phyloP scores from a whole-genome alignment of 495 filamentous ascomycete species.

The Elasticomyces elasticus region DNA sequence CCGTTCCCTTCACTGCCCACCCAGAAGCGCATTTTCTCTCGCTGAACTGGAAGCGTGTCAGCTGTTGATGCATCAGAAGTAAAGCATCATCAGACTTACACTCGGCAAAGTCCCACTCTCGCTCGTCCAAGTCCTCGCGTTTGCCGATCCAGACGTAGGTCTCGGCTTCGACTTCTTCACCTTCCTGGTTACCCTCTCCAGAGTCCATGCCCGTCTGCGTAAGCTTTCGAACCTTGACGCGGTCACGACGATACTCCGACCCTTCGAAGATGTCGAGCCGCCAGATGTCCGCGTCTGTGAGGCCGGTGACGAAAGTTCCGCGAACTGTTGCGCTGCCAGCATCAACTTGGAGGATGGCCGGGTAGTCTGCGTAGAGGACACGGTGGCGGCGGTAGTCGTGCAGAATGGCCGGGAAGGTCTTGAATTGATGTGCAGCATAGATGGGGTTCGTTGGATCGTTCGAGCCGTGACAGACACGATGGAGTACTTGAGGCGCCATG shows the following conservation, averaged over 20 bases:
- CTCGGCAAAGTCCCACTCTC: conserved; percentile 68
- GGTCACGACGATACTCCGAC: conserved; percentile 52
- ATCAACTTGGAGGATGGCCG: conserved; percentile 69
- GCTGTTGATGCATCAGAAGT: no score
- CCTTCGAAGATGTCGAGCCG: conserved; percentile 83
- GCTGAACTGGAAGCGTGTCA: no score
- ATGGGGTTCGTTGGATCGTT: conserved; percentile 26
- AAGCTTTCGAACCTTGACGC: conserved; percentile 40
- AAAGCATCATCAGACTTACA: no score
- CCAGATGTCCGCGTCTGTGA: conserved; percentile 65
- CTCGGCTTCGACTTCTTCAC: conserved; percentile 49
- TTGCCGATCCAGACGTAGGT: conserved; percentile 67
- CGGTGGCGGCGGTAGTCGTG: conserved; percentile 60
- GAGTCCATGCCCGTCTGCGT: conserved; percentile 28
- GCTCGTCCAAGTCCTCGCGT: conserved; percentile 44
- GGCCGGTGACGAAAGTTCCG: conserved; percentile 68
- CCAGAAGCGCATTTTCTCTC: conserved; percentile 30
- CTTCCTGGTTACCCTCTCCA: conserved; percentile 41
- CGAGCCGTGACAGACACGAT: conserved; percentile 68
- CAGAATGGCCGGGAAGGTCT: conserved; percentile 64
- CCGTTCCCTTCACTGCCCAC: conserved; percentile 24
- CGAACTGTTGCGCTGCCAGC: conserved; percentile 45
- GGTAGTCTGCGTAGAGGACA: conserved; percentile 64
- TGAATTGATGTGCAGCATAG: conserved; percentile 46
- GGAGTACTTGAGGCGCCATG: conserved; percentile 75